Evolutionary conservation across 2,329 filamentous ascomycete genomes (phyloP), one percentile per base, ranked within the genome.

Genomic region (Penicillium decumbens): DNA sequence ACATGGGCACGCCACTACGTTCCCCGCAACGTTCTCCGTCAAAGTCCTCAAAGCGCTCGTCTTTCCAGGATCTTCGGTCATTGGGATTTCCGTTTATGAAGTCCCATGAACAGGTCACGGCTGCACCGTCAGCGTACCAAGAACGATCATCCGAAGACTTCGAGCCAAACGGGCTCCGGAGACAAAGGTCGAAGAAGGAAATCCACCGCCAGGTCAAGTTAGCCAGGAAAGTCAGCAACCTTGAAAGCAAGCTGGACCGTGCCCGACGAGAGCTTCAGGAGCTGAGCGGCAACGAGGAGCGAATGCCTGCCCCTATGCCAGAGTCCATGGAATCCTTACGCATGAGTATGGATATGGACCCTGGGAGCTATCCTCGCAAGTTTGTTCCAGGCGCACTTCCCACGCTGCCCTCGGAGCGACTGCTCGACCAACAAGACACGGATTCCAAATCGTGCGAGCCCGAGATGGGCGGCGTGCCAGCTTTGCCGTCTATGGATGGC

Each of bases 151-250:
- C 61, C 2, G 59, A 65, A 23, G 61, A 68, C 12, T 49, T 43
- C 7, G 64, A 64, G 9, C 48, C 42, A 3, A 50, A 51, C 6
- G 60, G 59, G 13, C 62, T 80, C 29, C 74, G 73, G 49, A 73
- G 71, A 35, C 72, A 77, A 23, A 73, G 74, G 2, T 81, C 79
- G 2, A 79, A 77, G 58, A 79, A 77, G 56, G 81, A 84, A 45
- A 66, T 84, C 5, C 71, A 77, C 43, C 78, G 76, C 58, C 79
- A 83, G 57, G 72, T 76, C 50, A 82, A 80, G 53, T 67, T 84
- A 28, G 70, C 75, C 35, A 82, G 81, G 66, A 75, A 79, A 45
- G 80, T 84, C 27, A 82, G 79, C 55, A 76, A 83, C 55, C 73
- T 84, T 10, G 81, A 85, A 57, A 64, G 71, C 10, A 82, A 83